Evolutionary conservation across 2,329 filamentous ascomycete species (phyloP).

Genomic region (Fusarium decemcellulare): DNA sequence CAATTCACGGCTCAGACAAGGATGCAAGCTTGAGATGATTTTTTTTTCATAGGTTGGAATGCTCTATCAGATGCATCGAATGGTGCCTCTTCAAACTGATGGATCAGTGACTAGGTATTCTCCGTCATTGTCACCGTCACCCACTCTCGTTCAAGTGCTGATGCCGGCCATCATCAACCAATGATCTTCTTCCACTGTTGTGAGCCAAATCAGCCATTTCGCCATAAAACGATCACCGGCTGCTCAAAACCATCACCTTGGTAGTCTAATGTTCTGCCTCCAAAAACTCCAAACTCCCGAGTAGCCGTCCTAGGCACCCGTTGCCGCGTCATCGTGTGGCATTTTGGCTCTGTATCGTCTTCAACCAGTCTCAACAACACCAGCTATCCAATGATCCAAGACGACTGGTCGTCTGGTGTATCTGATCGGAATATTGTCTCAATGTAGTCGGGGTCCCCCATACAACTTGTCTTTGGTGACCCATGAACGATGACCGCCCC

Average conservation of each 20-base stretch:
- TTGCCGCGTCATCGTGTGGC: slow-evolving; percentile 6
- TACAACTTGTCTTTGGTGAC: slow-evolving; percentile 1
- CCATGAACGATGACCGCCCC: not conserved
- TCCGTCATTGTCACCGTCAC: slow-evolving; percentile 12
- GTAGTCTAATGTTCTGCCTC: slow-evolving; percentile 24
- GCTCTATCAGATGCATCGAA: too few species aligned
- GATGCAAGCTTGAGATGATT: too few species aligned
- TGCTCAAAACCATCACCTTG: slow-evolving; percentile 16
- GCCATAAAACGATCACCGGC: slow-evolving; percentile 20
- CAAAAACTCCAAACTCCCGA: slow-evolving; percentile 45
- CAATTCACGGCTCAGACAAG: slow-evolving; percentile 2
- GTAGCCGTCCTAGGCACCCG: slow-evolving; percentile 10
- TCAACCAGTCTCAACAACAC: slow-evolving; percentile 1
- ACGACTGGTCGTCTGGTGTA: slow-evolving; percentile 1
- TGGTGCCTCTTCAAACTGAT: too few species aligned
- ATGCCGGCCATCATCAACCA: slow-evolving; percentile 35
- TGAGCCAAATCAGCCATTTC: slow-evolving; percentile 12
- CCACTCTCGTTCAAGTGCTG: slow-evolving; percentile 17
- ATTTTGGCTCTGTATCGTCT: not conserved
- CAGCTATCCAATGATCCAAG: not conserved
- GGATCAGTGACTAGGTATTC: not conserved
- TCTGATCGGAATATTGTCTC: slow-evolving; percentile 2
- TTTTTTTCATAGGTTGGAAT: too few species aligned
- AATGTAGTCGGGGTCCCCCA: not conserved
- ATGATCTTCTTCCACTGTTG: slow-evolving; percentile 22